phyloP scores from a whole-genome alignment of 768 basidiomycete species.

The Suillus brevipes region DNA sequence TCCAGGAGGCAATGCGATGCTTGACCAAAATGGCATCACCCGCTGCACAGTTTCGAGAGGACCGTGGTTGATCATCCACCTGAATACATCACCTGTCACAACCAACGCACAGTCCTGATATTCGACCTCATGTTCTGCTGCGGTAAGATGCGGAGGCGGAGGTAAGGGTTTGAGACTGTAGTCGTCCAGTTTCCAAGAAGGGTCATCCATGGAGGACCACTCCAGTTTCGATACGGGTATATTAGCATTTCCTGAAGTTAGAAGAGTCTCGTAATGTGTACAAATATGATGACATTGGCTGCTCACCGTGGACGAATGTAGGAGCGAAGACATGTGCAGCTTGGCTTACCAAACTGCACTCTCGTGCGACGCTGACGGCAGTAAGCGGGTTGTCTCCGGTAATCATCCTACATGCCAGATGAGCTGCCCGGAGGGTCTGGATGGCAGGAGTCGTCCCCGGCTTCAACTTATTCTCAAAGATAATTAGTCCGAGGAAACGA shows the following conservation, averaged over 20 bases:
- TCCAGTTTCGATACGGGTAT: slow-evolving; percentile 64
- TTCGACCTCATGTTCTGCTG: slow-evolving; percentile 70
- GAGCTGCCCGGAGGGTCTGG: slow-evolving; percentile 82
- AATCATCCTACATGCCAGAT: slow-evolving; percentile 95
- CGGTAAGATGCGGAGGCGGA: slow-evolving; percentile 67
- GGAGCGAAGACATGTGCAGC: slow-evolving; percentile 90
- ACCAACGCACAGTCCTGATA: slow-evolving; percentile 90
- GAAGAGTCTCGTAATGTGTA: slow-evolving; percentile 5
- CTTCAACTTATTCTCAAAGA: slow-evolving; percentile 98
- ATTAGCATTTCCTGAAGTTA: slow-evolving; percentile 49
- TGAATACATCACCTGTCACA: slow-evolving; percentile 92
- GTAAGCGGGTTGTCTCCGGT: slow-evolving; percentile 98
- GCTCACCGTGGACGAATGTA: slow-evolving; percentile 67
- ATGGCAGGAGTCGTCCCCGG: slow-evolving; percentile 89
- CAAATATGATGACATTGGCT: not conserved
- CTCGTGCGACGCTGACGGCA: slow-evolving; percentile 94
- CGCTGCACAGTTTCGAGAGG: slow-evolving; percentile 92
- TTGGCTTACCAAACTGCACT: slow-evolving; percentile 86
- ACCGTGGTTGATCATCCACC: slow-evolving; percentile 97
- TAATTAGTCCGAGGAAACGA: slow-evolving; percentile 90
- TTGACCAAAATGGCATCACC: slow-evolving; percentile 44
- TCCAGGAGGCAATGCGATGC: slow-evolving; percentile 3
- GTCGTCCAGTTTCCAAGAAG: slow-evolving; percentile 77
- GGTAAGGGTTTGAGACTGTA: slow-evolving; percentile 83
- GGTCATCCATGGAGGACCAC: slow-evolving; percentile 94